Base-by-base conservation (phyloP, 306 rosid genomes). In the Vigna trinervia region DNA sequence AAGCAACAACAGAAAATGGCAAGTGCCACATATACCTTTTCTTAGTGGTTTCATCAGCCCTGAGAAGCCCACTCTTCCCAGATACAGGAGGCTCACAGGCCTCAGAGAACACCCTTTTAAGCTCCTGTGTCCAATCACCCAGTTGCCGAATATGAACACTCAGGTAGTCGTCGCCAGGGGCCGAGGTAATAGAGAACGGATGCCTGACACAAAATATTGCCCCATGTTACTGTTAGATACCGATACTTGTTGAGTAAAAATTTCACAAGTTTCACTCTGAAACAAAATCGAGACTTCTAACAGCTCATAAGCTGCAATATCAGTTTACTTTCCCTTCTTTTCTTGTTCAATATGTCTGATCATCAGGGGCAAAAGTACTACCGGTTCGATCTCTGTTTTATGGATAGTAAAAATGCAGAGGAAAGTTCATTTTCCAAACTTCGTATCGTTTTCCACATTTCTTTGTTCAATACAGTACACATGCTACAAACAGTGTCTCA, bases 111-210 rank as follows among this genome's bases (percentile, higher is more conserved):
- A 96, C 89, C 81, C 97, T 89, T 84, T 90, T 96, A 52, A 96
- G 97, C 80, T 96, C 99, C 84, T 85, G 98, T 54, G 99, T 96
- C 99, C 99, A 96, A 74, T 96, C 99, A 72, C 99, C 99, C 32
- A 96, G 90, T 91, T 96, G 99, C 77, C 99, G 88, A 71, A 96
- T 96, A 88, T 96, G 99, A 84, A 96, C 97, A 69, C 99, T 96
- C 81, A 96, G 91, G 79, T 84, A 96, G 87, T 92, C 94, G 69
- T 96, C 99, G n/a, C 90, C 97, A n/a, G 99, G 99, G 80, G 99
- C 94, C 19, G 99, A 96, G 75, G 99, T 96, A 64, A 96, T 96
- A 39, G 99, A 96, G 88, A 96, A 96, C 26, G 99, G 99, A 86
- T 96, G 99, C 99, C 99, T 96, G 88, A 19, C 66, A 72, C 65